Base-by-base conservation (phyloP, 345 rosid species). In the Camelina laxa region DNA sequence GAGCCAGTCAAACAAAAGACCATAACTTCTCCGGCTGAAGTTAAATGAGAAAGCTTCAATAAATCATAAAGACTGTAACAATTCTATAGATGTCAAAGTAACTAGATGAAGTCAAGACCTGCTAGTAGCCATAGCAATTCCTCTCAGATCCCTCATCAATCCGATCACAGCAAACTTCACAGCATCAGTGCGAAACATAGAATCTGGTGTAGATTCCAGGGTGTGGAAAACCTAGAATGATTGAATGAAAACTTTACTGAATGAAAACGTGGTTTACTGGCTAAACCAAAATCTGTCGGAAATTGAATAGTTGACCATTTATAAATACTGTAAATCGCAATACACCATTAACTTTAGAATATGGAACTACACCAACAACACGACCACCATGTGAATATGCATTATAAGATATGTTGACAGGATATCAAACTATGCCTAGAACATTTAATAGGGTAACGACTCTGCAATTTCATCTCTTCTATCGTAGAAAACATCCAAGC, bases 101-200 rank as follows among this genome's bases (percentile, higher is more conserved):
- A 69, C 54, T 49, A 63, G 62, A 30, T 54, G 44, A 51, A 75
- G 70, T 39, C 70, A 67, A 11, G 49, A 89, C 99, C 97, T 88
- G 84, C 86, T 91, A 60, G 99, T 87, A 69, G 99, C 99, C 99
- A 92, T 92, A 11, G 98, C 84, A 73, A 96, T 88, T 72, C 99
- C 99, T 86, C 98, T 85, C 51, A 96, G 89, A 85, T 96, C 98
- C 81, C 99, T 88, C 98, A 91, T 92, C 65, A 92, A 83, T 41
- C 99, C 99, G 78, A 92, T 86, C 56, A 96, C 70, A 66, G 96
- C 94, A 83, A 84, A 92, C 85, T 92, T 96, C 58, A 96, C 98
- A 41, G 76, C 88, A 80, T 92, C 99, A 74, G 95, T 81, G 68
- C 97, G 98, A 79, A 92, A 96, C 83, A 91, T 47, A 0, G 96